Percentiles rank a stretch among this genome's conserved stretches.
These are phyloP conservation scores for Calocybe indica DNA, from an alignment of 768 basidiomycete genomes.

Conservation along the genomic window DNA sequence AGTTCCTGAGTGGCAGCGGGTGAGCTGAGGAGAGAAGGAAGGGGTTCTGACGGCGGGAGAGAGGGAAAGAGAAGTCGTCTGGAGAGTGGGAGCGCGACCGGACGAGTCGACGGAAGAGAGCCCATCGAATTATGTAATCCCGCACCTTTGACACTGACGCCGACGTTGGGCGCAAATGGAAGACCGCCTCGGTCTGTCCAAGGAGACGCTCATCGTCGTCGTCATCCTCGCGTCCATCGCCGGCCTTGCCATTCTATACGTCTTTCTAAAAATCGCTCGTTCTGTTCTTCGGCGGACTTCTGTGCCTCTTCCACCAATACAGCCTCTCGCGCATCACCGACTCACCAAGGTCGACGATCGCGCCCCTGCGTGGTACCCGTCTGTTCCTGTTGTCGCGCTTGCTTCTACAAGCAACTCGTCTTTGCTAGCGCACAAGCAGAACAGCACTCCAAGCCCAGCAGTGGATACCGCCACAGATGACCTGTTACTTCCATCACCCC, in stretches of 20 bases:
- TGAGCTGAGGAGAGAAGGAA: slow-evolving; percentile 35
- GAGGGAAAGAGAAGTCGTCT: slow-evolving; percentile 63
- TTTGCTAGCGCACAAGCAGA: background rate
- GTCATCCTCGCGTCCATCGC: slow-evolving; percentile 39
- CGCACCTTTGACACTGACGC: background rate
- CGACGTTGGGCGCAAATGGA: slow-evolving; percentile 7
- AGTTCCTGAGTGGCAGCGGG: slow-evolving; percentile 36
- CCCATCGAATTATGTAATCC: background rate
- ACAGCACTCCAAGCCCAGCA: slow-evolving; percentile 4
- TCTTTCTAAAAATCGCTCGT: slow-evolving; percentile 31
- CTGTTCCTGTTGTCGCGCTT: too few relatives aligned
- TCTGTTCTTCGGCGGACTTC: slow-evolving; percentile 19
- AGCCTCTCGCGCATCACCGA: slow-evolving; percentile 59
- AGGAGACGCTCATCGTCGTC: slow-evolving; percentile 43
- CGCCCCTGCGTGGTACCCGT: too few relatives aligned
- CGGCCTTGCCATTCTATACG: slow-evolving; percentile 28
- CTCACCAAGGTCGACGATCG: slow-evolving; percentile 29
- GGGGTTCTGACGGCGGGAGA: slow-evolving; percentile 34
- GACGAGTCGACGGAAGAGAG: background rate
- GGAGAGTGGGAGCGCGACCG: slow-evolving; percentile 22
- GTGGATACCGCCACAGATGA: background rate
- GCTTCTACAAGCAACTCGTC: too few relatives aligned
- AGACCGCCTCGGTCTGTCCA: slow-evolving; percentile 19
- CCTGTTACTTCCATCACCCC: background rate
- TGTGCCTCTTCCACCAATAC: slow-evolving; percentile 56